These are phyloP conservation scores for Sporothrix luriei DNA, from an alignment of 2,329 filamentous ascomycete species.

Conservation along the genomic window DNA sequence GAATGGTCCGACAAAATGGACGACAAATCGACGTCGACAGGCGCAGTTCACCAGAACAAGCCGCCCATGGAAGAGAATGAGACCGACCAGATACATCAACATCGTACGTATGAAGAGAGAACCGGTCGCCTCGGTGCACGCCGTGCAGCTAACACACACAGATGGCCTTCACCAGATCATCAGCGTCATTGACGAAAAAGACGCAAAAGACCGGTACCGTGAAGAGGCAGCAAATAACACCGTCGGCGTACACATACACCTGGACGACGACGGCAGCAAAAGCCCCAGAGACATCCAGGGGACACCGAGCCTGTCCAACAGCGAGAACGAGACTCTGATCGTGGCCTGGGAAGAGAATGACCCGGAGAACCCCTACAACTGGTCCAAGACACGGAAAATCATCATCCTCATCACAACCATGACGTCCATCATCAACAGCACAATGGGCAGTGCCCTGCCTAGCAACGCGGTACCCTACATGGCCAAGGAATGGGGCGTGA, in stretches of 20 bases:
- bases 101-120: constrained; percentile 7
- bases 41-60: constrained; percentile 10
- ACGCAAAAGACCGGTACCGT: constrained; percentile 34
- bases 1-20: constrained; percentile 19
- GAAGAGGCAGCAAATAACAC: constrained; percentile 33
- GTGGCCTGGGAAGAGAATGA: constrained; percentile 54
- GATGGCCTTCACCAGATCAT: constrained; percentile 31
- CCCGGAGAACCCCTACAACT: constrained; percentile 58
- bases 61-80: neutral
- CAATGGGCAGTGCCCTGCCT: constrained; percentile 66
- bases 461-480: constrained; percentile 65
- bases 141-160: neutral
- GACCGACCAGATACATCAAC: constrained; percentile 15
- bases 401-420: constrained; percentile 58
- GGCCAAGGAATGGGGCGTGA: constrained; percentile 58
- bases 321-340: constrained; percentile 41
- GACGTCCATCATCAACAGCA: constrained; percentile 66
- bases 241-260: constrained; percentile 15
- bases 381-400: constrained; percentile 56
- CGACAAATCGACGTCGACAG: constrained; percentile 12
- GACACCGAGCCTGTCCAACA: constrained; percentile 35
- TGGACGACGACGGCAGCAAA: neutral
- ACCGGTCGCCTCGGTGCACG: neutral
- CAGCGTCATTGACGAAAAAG: constrained; percentile 31
- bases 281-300: neutral